Evolutionary conservation across 2,329 filamentous ascomycete genomes (phyloP).

Genomic region (Ophiostoma montium): DNA sequence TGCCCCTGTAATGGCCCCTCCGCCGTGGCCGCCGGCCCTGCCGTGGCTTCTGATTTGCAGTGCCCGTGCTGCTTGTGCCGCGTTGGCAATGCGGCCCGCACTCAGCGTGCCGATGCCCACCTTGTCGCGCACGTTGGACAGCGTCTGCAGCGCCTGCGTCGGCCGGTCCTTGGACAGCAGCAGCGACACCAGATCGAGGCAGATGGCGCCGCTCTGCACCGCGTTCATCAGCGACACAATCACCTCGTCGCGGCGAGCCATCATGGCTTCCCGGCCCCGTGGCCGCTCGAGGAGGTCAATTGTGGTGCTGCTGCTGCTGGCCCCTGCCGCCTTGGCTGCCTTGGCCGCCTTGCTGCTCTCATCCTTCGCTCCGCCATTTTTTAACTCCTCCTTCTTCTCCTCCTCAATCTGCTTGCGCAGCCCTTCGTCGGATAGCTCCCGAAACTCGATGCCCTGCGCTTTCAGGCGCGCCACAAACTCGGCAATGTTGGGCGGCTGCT

Average conservation of each 20-base stretch:
- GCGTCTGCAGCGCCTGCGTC: constrained; percentile 50
- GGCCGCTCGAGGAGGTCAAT: constrained; percentile 16
- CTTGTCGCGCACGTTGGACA: constrained; percentile 54
- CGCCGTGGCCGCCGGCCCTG: no score
- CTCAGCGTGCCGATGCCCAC: constrained; percentile 65
- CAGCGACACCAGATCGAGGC: constrained; percentile 72
- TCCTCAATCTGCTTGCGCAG: constrained; percentile 53
- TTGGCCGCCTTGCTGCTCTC: constrained; percentile 23
- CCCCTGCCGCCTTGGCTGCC: no score
- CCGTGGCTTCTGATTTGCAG: constrained; percentile 3
- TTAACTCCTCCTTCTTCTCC: constrained; percentile 23
- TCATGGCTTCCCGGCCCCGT: constrained; percentile 24
- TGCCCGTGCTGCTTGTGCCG: constrained; percentile 33
- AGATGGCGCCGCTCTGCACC: constrained; percentile 49
- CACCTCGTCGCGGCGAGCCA: constrained; percentile 42
- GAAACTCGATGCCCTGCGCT: constrained; percentile 65
- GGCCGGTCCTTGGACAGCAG: constrained; percentile 72
- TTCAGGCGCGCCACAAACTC: constrained; percentile 71
- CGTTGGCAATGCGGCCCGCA: constrained; percentile 47
- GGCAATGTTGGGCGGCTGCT: constrained; percentile 46
- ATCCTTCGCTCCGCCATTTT: constrained; percentile 17
- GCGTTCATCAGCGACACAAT: constrained; percentile 41
- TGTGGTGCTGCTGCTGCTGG: no score
- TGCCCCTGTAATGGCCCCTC: neutral
- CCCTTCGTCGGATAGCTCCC: constrained; percentile 59